A percentile compares a stretch with the other conserved stretches of the same genome.
These are phyloP conservation scores for Paramecium primaurelia DNA, from an alignment of 73 alveolate genomes.

Conservation along the genomic window DNA sequence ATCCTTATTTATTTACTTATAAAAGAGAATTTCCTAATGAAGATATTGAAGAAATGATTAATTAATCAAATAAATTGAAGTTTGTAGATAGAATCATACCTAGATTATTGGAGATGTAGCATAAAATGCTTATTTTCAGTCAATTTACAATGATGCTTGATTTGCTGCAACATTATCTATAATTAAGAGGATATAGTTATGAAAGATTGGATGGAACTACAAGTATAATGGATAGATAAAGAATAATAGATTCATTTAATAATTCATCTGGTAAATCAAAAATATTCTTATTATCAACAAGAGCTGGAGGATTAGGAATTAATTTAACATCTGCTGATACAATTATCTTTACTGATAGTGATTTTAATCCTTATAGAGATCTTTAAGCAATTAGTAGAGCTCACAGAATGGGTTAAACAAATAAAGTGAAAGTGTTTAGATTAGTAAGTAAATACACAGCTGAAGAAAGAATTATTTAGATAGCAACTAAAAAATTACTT, in stretches of 20 bases:
- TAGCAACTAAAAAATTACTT: conserved; percentile 68
- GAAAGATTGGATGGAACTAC: conserved; percentile 63
- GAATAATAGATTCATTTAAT: conserved; percentile 51
- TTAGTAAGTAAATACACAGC: conserved; percentile 71
- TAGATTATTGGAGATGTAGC: conserved; percentile 80
- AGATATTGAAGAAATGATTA: conserved; percentile 92
- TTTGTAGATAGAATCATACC: conserved; percentile 92
- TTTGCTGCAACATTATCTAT: conserved; percentile 74
- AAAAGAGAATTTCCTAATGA: conserved; percentile 80
- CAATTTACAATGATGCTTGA: conserved; percentile 98
- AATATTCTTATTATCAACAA: conserved; percentile 45
- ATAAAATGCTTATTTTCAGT: conserved; percentile 92
- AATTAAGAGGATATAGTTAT: conserved; percentile 41
- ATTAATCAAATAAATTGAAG: conserved; percentile 89
- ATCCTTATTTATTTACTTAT: conserved; percentile 90
- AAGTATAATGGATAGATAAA: conserved; percentile 45
- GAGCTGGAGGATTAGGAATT: conserved; percentile 68
- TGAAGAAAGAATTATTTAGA: conserved; percentile 74
- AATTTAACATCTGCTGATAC: conserved; percentile 82
- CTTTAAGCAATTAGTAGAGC: conserved; percentile 76
- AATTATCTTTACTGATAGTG: conserved; percentile 72
- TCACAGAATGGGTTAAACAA: conserved; percentile 75
- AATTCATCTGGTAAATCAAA: conserved; percentile 27
- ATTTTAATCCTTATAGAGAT: conserved; percentile 80
- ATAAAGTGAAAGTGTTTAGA: conserved; percentile 71